Evolutionary conservation across 2,329 filamentous ascomycete genomes (phyloP), one percentile per base, ranked within the genome.

Genomic region (Elsinoe ampelina): DNA sequence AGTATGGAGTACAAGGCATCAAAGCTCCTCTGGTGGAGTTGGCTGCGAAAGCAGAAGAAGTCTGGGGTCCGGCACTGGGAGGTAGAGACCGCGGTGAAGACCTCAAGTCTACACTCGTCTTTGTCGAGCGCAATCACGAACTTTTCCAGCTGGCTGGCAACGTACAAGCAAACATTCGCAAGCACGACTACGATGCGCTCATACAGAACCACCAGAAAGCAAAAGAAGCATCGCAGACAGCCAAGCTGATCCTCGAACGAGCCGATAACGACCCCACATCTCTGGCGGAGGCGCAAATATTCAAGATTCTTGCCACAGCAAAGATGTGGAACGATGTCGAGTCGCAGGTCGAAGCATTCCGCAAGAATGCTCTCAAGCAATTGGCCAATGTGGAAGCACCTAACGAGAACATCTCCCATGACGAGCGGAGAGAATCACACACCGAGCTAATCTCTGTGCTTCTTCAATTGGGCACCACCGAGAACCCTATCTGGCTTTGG

Each of bases 401-500:
- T 66, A 62, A 77, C 51, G 75, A 83, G 61, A 74, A 65, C 66
- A 68, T 39, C 52, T 72, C 67, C 52, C 78, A 79, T 69, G 71
- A 72, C 2, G 73, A 72, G 2, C 76, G 84, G 38, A 76, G 80
- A 5, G 89, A 92, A 66, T 89, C 95, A 68, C 87, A 96, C 65
- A 89, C 96, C 82, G 89, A 95, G 67, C 77, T 96, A 48, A 97
- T 98, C 56, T 80, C 84, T 19, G 77, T 96, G 35, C 77, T 98
- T 55, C 75, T 98, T n/a, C 92, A 98, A 70, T 77, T 98, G 17
- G 95, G 93, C 5, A 90, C 95, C 2, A 87, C 95, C 8, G 90
- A 97, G 59, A 98, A 95, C 64, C 93, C 93, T 1, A 95, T 98
- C 60, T 95, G 89, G 88, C 80, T 95, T 10, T 98, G 93, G 91